Conservation (phyloP, 2,329 filamentous ascomycete genomes). For the Claviceps humidiphila region DNA sequence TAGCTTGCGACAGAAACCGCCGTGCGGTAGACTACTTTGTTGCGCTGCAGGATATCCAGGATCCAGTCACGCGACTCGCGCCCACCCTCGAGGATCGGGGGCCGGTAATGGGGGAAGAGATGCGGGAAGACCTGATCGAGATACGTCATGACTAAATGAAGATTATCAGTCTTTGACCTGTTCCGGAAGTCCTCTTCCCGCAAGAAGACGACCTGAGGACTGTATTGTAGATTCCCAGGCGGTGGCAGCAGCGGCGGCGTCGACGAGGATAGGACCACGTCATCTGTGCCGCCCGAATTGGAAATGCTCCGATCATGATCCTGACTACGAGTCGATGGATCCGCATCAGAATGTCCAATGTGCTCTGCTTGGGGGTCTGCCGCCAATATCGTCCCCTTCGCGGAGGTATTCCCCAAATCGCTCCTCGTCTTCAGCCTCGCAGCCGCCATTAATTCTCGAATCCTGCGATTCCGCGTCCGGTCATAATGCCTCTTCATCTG, state of each 20-base stretch:
- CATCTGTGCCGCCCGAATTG: too few relatives aligned
- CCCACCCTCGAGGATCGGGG: conserved; percentile 40
- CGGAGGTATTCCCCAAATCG: conserved; percentile 1
- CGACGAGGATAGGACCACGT: too few relatives aligned
- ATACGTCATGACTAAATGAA: conserved; percentile 42
- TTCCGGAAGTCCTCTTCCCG: conserved; percentile 11
- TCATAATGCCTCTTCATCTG: conserved; percentile 42
- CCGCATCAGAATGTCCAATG: conserved; percentile 16
- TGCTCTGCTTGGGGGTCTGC: neutral
- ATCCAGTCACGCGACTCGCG: conserved; percentile 37
- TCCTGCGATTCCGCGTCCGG: conserved; percentile 36
- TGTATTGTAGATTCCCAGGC: conserved; percentile 20
- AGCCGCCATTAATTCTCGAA: conserved; percentile 28
- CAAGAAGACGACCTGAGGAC: conserved; percentile 11
- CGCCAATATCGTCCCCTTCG: conserved; percentile 6
- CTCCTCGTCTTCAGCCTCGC: conserved; percentile 16
- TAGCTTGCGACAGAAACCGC: conserved; percentile 43
- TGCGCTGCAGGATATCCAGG: conserved; percentile 40
- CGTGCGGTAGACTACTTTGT: conserved; percentile 44
- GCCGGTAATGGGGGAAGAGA: conserved; percentile 49
- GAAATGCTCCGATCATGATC: conserved; percentile 13
- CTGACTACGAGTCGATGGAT: conserved; percentile 12
- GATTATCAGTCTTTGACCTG: conserved; percentile 18
- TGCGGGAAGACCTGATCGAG: conserved; percentile 50
- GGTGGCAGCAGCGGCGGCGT: conserved; percentile 1